Percentiles rank a stretch among this genome's conserved stretches.
phyloP scores from a whole-genome alignment of 2,329 filamentous ascomycete genomes.

The Exophiala xenobiotica region DNA sequence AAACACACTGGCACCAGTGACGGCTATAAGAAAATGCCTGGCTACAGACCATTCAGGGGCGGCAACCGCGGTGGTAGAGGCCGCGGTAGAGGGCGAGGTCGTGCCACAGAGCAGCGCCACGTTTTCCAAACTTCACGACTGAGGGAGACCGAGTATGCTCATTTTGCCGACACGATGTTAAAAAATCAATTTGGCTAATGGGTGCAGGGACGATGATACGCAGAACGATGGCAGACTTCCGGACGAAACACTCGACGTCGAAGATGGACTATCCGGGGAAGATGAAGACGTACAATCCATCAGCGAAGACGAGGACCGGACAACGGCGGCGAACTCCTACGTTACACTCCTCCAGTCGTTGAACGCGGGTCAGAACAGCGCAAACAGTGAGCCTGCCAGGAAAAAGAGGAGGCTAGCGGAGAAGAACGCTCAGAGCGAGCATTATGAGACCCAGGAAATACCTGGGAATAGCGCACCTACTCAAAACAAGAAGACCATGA shows the following conservation, averaged over 20 bases:
- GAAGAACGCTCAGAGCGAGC: not conserved
- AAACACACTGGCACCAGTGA: not conserved
- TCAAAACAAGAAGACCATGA: constrained; percentile 8
- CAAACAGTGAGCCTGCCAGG: constrained; percentile 46
- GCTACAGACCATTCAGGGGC: constrained; percentile 12
- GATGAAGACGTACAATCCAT: constrained; percentile 5
- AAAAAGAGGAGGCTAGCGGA: constrained; percentile 55
- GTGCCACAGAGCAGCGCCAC: constrained; percentile 29
- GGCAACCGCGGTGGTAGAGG: constrained; percentile 35
- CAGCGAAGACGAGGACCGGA: constrained; percentile 24
- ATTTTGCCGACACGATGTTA: not conserved
- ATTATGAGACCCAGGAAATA: constrained; percentile 6
- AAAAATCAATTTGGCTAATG: constrained; percentile 4
- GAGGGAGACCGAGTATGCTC: constrained; percentile 42
- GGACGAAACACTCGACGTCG: constrained; percentile 2
- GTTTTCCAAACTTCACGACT: constrained; percentile 41
- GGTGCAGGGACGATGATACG: constrained; percentile 15
- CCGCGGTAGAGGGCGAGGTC: constrained; percentile 33
- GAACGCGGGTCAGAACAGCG: constrained; percentile 41
- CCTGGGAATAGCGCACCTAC: constrained; percentile 23
- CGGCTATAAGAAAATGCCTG: constrained; percentile 11
- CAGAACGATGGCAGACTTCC: constrained; percentile 1
- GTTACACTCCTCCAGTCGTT: constrained; percentile 58
- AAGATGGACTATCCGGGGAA: not conserved
- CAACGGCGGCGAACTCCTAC: constrained; percentile 47